Base-by-base conservation (phyloP, 2,329 filamentous ascomycete species). In the Penicillium sp. region DNA sequence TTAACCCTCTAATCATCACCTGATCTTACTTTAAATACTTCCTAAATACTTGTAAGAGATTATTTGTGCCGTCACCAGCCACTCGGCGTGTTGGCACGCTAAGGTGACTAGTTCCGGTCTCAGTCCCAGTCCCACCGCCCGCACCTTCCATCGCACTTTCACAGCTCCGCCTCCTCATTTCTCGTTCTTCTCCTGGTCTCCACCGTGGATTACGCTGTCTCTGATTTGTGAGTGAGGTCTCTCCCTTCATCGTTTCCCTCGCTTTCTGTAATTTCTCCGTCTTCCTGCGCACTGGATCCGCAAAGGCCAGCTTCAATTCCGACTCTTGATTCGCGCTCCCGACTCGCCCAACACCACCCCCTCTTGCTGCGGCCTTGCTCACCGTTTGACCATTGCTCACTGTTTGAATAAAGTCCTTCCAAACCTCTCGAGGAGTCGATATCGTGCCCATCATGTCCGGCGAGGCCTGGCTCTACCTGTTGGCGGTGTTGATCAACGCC, bases 401-500 rank as follows among this genome's bases (percentile, higher is more conserved):
- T 31, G 44, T 31, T 33, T 39, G 5, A 31, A 4, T 13, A 13
- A 29, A 33, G 28, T 15, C 13, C 27, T 29, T 38, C 18, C n/a
- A 45, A 46, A 39, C 38, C 54, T 54, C 42, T 27, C 25, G 23
- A 20, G 41, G 39, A 38, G 29, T 56, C 45, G 28, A 55, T 47
- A 13, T 48, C 39, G 50, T 62, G 25, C 52, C 62, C 73, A 84
- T 72, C 70, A 96, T 96, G 91, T 95, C 91, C 68, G 91, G 91
- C 75, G 91, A 96, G 82, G 91, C 91, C 73, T 96, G 93, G 93
- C 80, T 98, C 72, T 98, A 95, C 79, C 85, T 98, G 66, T 81
- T 98, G 75, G 86, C 92, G 76, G 95, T 98, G 75, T 82, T 98
- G 72, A 95, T 98, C 80, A 98, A 98, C 79, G 93, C 93, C 78